A percentile compares a stretch with the other conserved stretches of the same genome.
These are phyloP conservation scores for Cyclostephanos tholiformis DNA, from an alignment of 108 stramenopile species.

Conservation along the genomic window DNA sequence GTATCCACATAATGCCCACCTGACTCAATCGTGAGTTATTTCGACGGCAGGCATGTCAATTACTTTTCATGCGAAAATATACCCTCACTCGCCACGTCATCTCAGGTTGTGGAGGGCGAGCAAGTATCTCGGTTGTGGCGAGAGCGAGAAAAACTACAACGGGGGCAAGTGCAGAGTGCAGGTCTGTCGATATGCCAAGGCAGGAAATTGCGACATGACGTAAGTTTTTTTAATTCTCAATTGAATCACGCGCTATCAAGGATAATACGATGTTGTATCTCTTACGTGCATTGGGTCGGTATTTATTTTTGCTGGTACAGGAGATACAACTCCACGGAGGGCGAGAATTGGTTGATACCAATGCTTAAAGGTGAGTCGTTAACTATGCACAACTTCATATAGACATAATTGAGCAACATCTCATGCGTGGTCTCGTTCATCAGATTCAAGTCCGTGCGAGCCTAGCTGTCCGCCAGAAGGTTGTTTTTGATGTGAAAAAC, in stretches of 20 bases:
- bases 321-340: slow-evolving; percentile 27
- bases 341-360: slow-evolving; percentile 28
- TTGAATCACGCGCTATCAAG: background rate
- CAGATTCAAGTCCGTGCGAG: slow-evolving; percentile 28
- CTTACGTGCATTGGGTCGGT: background rate
- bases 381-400: no score
- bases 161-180: slow-evolving; percentile 41
- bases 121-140: slow-evolving; percentile 34
- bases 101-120: slow-evolving; percentile 30
- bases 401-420: background rate
- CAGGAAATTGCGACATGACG: slow-evolving; percentile 38
- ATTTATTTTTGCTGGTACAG: background rate
- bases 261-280: background rate
- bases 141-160: slow-evolving; percentile 35
- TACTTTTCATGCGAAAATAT: no score
- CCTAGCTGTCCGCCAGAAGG: slow-evolving; percentile 37
- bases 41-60: background rate
- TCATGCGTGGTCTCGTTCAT: background rate
- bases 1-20: slow-evolving; percentile 38
- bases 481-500: slow-evolving; percentile 16
- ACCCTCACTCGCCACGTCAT: background rate
- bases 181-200: slow-evolving; percentile 41
- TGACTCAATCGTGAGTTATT: slow-evolving; percentile 31
- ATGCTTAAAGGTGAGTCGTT: slow-evolving; percentile 30
- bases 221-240: background rate